Evolutionary conservation across 768 basidiomycete genomes (phyloP).

Genomic region (Leccinum ochraceum): DNA sequence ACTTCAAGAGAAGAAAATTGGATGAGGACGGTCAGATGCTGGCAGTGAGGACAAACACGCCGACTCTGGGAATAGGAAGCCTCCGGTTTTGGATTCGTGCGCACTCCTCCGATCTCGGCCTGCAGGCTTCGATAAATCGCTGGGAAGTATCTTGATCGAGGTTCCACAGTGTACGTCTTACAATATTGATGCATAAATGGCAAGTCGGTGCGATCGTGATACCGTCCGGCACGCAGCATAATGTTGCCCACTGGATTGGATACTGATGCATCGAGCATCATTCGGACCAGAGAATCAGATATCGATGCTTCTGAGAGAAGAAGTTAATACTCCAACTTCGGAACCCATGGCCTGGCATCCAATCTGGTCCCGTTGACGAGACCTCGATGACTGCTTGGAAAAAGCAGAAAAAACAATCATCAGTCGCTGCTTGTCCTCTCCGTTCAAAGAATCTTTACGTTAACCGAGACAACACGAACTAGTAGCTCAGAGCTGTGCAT

Average conservation of each 20-base stretch:
- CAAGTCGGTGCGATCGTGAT: background rate
- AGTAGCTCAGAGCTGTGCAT: background rate
- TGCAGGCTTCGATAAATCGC: background rate
- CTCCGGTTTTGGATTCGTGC: constrained; percentile 16
- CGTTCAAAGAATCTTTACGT: background rate
- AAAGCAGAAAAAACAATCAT: background rate
- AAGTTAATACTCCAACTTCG: background rate
- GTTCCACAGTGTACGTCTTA: too few species aligned
- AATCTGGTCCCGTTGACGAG: background rate
- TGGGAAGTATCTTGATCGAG: too few species aligned
- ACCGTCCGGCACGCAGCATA: background rate
- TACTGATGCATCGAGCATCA: background rate
- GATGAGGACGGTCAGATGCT: constrained; percentile 58
- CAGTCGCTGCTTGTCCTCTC: background rate
- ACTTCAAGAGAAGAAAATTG: constrained; percentile 44
- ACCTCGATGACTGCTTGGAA: background rate
- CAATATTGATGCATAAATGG: background rate
- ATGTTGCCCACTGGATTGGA: background rate
- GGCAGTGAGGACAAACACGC: too few species aligned
- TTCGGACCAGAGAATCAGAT: background rate
- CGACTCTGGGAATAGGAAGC: constrained; percentile 31
- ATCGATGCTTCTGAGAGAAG: too few species aligned
- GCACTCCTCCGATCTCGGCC: background rate
- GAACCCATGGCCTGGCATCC: background rate
- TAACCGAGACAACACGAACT: background rate